Percentiles rank a stretch among this genome's conserved stretches.
These are phyloP conservation scores for Litsea cubeba DNA, from an alignment of 164 flowering plant species.

Conservation along the genomic window DNA sequence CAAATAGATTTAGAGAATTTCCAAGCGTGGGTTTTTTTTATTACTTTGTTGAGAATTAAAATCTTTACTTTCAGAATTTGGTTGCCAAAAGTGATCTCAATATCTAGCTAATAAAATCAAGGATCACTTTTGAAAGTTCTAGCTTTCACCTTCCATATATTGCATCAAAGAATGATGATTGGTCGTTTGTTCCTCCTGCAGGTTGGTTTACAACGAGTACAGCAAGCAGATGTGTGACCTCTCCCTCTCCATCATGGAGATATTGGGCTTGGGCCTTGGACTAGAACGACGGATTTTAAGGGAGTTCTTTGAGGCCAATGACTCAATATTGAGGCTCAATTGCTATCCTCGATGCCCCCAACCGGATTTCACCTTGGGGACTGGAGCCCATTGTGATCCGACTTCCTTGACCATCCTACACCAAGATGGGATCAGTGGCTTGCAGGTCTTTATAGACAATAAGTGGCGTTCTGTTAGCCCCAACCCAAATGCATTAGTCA, in stretches of 20 bases:
- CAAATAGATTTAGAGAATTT: too few species aligned
- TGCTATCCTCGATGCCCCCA: slow-evolving; percentile 68
- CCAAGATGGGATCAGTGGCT: slow-evolving; percentile 67
- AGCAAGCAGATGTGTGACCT: slow-evolving; percentile 54
- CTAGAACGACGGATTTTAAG: slow-evolving; percentile 36
- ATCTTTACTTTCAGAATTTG: too few species aligned
- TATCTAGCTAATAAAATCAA: too few species aligned
- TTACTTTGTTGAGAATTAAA: too few species aligned
- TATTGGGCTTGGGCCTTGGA: slow-evolving; percentile 57
- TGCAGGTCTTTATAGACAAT: slow-evolving; percentile 53
- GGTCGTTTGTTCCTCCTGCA: slow-evolving; percentile 14
- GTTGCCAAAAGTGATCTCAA: too few species aligned
- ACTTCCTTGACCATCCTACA: slow-evolving; percentile 69
- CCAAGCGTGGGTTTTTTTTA: too few species aligned
- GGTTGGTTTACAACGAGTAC: slow-evolving; percentile 59
- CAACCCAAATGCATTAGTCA: slow-evolving; percentile 51
- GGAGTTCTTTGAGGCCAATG: slow-evolving; percentile 51
- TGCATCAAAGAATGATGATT: background rate
- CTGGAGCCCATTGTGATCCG: slow-evolving; percentile 82
- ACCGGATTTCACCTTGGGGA: slow-evolving; percentile 61
- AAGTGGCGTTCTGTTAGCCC: slow-evolving; percentile 57
- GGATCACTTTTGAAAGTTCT: too few species aligned
- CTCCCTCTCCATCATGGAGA: slow-evolving; percentile 59
- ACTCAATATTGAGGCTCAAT: slow-evolving; percentile 64
- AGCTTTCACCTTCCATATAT: too few species aligned